phyloP scores from a whole-genome alignment of 2,329 filamentous ascomycete genomes.

The Penicillium hordei region DNA sequence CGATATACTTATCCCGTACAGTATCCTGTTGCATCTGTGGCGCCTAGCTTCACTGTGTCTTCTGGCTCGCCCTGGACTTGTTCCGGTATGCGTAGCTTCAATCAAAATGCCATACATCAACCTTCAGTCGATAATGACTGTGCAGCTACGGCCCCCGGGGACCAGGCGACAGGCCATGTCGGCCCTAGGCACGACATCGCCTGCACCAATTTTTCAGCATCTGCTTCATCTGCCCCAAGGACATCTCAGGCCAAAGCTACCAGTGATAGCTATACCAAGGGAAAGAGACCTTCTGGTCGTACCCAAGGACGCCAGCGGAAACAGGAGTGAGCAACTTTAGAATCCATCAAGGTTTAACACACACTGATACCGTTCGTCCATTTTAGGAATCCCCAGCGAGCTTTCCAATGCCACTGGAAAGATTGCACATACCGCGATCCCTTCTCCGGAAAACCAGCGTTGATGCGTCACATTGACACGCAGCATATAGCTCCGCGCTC shows the following conservation, averaged over 20 bases:
- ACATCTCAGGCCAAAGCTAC: too few species aligned
- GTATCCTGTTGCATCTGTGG: background rate
- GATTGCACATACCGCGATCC: background rate
- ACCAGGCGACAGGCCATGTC: background rate
- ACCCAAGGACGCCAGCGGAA: background rate
- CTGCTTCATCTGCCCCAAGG: background rate
- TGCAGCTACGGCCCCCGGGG: background rate
- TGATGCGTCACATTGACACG: background rate
- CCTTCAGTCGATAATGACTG: background rate
- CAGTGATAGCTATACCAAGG: background rate
- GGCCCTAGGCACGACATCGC: background rate
- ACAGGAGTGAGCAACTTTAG: background rate
- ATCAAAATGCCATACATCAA: background rate
- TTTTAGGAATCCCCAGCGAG: background rate
- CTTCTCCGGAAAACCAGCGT: background rate
- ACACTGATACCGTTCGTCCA: background rate
- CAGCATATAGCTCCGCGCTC: background rate
- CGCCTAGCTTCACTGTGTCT: background rate
- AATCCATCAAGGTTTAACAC: background rate
- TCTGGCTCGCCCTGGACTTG: background rate
- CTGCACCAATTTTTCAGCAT: background rate
- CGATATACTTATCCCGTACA: background rate
- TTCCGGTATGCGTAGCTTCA: background rate
- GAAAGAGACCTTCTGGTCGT: background rate
- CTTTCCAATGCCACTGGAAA: background rate